phyloP scores from a whole-genome alignment of 305 asterid genomes.

The Solanum chacoense region DNA sequence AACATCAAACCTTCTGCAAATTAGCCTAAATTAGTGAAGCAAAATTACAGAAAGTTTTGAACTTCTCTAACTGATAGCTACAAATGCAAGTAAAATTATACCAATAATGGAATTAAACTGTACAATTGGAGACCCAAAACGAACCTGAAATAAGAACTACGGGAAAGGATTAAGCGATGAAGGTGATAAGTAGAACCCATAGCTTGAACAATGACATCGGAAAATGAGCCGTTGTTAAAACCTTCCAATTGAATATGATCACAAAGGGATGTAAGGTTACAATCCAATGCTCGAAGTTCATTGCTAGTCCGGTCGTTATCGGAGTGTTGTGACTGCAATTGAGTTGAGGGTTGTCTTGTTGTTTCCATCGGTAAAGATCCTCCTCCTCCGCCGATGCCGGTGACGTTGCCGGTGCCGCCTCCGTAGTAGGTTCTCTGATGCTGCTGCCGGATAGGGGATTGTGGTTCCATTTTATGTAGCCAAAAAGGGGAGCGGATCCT shows the following conservation, averaged over 20 bases:
- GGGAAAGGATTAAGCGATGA: constrained; percentile 84
- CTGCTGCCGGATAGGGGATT: background rate
- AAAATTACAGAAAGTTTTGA: background rate
- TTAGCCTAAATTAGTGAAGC: background rate
- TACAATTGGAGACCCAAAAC: background rate
- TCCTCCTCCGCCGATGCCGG: constrained; percentile 4
- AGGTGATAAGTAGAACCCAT: constrained; percentile 77
- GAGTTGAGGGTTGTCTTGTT: constrained; percentile 4
- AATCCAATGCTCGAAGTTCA: constrained; percentile 51
- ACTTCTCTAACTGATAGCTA: background rate
- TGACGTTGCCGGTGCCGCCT: constrained; percentile 7
- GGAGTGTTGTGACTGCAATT: constrained; percentile 26
- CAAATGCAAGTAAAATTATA: background rate
- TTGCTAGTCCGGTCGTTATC: constrained; percentile 25
- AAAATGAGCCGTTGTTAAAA: constrained; percentile 70
- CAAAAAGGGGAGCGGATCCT: background rate
- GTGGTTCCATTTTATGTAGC: background rate
- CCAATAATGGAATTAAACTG: background rate
- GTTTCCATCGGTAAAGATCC: constrained; percentile 1
- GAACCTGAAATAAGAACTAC: constrained; percentile 91
- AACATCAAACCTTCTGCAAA: background rate
- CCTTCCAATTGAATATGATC: constrained; percentile 92
- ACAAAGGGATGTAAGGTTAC: constrained; percentile 82
- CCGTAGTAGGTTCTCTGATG: background rate
- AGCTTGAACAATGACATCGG: constrained; percentile 77